Evolutionary conservation across 768 basidiomycete species (phyloP).

Genomic region (Sarcomyxa edulis): DNA sequence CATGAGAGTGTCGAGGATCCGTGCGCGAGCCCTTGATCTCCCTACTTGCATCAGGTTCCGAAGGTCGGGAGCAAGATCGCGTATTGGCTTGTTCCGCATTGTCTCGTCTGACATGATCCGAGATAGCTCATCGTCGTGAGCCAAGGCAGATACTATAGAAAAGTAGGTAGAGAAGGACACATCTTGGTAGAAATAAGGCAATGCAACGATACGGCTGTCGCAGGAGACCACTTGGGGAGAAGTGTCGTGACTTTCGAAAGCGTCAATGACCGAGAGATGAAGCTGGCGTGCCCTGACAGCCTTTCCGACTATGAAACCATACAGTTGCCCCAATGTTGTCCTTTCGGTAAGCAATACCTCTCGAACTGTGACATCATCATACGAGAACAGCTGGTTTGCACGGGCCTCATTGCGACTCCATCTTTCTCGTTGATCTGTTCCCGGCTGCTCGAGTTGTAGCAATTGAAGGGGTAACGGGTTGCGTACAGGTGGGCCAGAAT

Average conservation of each 20-base stretch:
- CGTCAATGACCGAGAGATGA: slow-evolving; percentile 48
- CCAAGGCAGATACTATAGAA: slow-evolving; percentile 52
- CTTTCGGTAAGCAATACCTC: slow-evolving; percentile 65
- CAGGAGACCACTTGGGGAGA: slow-evolving; percentile 45
- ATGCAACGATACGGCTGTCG: slow-evolving; percentile 50
- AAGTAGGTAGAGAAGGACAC: slow-evolving; percentile 64
- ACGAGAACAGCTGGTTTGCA: slow-evolving; percentile 47
- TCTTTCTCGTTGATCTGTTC: slow-evolving; percentile 33
- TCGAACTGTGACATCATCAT: slow-evolving; percentile 49
- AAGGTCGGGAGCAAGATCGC: slow-evolving; percentile 47
- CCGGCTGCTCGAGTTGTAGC: slow-evolving; percentile 40
- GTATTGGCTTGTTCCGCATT: slow-evolving; percentile 44
- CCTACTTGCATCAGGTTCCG: slow-evolving; percentile 51
- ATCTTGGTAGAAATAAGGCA: slow-evolving; percentile 59
- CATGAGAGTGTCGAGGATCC: slow-evolving; percentile 58
- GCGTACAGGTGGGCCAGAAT: slow-evolving; percentile 21
- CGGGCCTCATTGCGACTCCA: slow-evolving; percentile 39
- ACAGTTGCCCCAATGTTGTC: slow-evolving; percentile 64
- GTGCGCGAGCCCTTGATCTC: slow-evolving; percentile 50
- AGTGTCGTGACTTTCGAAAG: slow-evolving; percentile 33
- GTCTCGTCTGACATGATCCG: slow-evolving; percentile 42
- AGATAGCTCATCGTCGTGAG: slow-evolving; percentile 52
- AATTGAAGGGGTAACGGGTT: slow-evolving; percentile 37
- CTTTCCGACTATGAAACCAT: slow-evolving; percentile 71
- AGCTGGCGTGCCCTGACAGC: slow-evolving; percentile 58